A percentile compares a stretch with the other conserved stretches of the same genome.
Evolutionary conservation across 805 yeast genomes (phyloP).

Genomic region (Ogataea philodendri): DNA sequence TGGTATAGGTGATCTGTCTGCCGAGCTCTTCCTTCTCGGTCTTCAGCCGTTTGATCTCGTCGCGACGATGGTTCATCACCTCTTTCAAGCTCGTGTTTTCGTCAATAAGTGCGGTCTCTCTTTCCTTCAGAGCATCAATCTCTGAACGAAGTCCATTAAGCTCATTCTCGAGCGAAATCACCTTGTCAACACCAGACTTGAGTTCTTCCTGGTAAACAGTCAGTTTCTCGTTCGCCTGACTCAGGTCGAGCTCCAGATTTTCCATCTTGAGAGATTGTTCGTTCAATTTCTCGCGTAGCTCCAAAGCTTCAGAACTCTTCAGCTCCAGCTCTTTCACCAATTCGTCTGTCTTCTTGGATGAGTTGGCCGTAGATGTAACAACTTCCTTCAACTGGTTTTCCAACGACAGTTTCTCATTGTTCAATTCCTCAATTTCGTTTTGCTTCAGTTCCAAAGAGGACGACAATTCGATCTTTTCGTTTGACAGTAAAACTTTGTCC

Average conservation of each 20-base stretch:
- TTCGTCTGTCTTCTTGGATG: slow-evolving; percentile 14
- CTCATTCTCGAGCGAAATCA: slow-evolving; percentile 14
- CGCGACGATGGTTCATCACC: slow-evolving; percentile 9
- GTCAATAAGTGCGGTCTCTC: slow-evolving; percentile 3
- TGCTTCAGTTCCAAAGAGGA: slow-evolving; percentile 23
- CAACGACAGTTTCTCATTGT: slow-evolving; percentile 9
- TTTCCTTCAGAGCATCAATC: slow-evolving; percentile 12
- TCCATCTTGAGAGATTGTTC: slow-evolving; percentile 14
- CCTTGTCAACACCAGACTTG: slow-evolving; percentile 11
- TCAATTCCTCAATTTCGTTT: slow-evolving; percentile 21
- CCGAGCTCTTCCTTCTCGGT: slow-evolving; percentile 12
- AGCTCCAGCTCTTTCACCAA: slow-evolving; percentile 21
- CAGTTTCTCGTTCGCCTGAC: slow-evolving; percentile 15
- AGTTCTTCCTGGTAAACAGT: slow-evolving; percentile 13
- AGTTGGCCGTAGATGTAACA: slow-evolving; percentile 1
- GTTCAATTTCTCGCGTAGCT: slow-evolving; percentile 13
- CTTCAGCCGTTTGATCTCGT: slow-evolving; percentile 12
- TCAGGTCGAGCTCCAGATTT: slow-evolving; percentile 14
- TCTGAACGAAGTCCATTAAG: slow-evolving; percentile 8
- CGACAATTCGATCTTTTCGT: slow-evolving; percentile 25
- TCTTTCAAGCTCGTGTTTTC: slow-evolving; percentile 11
- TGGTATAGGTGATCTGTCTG: slow-evolving; percentile 8
- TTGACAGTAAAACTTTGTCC: slow-evolving; percentile 17
- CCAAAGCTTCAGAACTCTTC: slow-evolving; percentile 5
- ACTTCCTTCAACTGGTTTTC: slow-evolving; percentile 10